Evolutionary conservation across 305 asterid genomes (phyloP).

Genomic region (Plantago coronopus): DNA sequence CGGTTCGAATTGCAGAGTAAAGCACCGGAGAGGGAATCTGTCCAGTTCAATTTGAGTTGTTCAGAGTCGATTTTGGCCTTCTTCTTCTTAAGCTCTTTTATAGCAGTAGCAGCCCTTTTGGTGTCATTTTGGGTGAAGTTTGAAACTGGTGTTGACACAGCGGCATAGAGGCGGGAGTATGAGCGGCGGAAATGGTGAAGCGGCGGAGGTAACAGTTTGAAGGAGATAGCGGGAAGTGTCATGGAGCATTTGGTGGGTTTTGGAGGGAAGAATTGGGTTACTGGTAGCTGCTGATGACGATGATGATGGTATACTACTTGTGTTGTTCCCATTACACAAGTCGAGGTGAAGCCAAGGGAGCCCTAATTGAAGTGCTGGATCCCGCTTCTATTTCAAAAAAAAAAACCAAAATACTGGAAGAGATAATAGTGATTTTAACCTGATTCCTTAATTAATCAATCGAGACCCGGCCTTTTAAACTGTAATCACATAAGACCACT

Average conservation of each 20-base stretch:
- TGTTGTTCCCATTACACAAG: not conserved
- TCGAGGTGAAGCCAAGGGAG: no score
- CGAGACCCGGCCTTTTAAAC: no score
- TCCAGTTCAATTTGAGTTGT: constrained; percentile 62
- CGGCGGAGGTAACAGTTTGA: constrained; percentile 33
- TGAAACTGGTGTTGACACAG: constrained; percentile 27
- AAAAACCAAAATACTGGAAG: no score
- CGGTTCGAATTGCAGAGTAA: constrained; percentile 26
- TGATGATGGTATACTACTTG: not conserved
- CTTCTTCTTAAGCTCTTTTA: not conserved
- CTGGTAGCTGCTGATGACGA: not conserved
- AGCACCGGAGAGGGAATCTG: constrained; percentile 72
- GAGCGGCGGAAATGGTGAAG: constrained; percentile 40
- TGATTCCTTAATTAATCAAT: no score
- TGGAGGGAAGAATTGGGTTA: constrained; percentile 33
- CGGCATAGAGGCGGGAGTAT: constrained; percentile 29
- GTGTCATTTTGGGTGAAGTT: constrained; percentile 28
- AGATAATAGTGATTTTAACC: no score
- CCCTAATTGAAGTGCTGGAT: no score
- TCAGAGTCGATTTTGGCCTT: constrained; percentile 39
- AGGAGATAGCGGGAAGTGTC: constrained; percentile 38
- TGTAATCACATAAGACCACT: no score
- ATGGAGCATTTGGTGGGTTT: constrained; percentile 41
- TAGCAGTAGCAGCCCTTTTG: constrained; percentile 16
- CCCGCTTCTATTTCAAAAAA: no score